Evolutionary conservation across 768 basidiomycete species (phyloP), one percentile per base, ranked within the genome.

Genomic region (Termitomyces sp.): DNA sequence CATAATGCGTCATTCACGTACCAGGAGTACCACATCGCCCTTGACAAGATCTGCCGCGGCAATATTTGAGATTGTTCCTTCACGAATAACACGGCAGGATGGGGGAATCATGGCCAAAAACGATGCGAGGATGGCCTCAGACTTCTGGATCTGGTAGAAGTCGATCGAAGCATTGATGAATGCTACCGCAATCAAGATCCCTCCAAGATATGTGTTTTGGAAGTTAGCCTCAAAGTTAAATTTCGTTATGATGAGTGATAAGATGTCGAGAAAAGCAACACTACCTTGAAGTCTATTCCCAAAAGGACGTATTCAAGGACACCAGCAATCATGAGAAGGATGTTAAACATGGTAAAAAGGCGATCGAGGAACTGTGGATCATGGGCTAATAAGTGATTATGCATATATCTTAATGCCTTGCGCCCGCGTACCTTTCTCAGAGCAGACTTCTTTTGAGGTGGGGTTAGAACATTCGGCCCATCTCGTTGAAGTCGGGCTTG

Each of bases 61-160:
- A 50, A 86, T 78, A 5, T 79, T 78, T 33, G 70, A 66, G 56
- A 88, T 79, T 2, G 78, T 74, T 0, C 81, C 80, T 59, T 83
- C 82, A 46, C 87, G 82, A 54, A 88, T 73, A 30, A 84, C 85
- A 44, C 79, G 84, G 66, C 84, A 87, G 8, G 83, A 77, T 0
- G 87, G 87, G 16, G 87, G 87, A 52, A 88, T 88, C 84, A 88
- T 84, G 10, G 87, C 87, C 36, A 88, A 74, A 74, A 88, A 88
- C 2, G 84, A 85, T 4, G 86, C 86, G 4, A 88, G 75, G 63
- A 88, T 88, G 41, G 85, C 85, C 67, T 87, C 87, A 9, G 86
- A 86, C 66, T 87, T 88, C 71, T 88, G 87, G 33, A 87, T 78
- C 73, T 88, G 87, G 68, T 81, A 81, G 68, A 85, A 88, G 68